These are phyloP conservation scores for Sporothrix sp. DNA, from an alignment of 2,329 filamentous ascomycete genomes.

Conservation along the genomic window DNA sequence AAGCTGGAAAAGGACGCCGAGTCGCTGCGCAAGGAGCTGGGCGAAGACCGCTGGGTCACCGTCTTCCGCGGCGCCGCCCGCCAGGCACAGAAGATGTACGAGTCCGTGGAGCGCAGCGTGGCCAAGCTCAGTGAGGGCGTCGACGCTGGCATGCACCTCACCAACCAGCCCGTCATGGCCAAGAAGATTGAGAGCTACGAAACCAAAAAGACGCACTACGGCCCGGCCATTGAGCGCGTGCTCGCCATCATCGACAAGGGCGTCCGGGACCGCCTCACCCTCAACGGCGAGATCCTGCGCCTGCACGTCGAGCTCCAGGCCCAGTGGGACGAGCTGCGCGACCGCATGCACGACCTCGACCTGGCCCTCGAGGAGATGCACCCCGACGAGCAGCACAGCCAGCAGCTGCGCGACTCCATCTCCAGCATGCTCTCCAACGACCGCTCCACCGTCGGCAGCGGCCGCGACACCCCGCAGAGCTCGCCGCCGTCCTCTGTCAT, in stretches of 20 bases:
- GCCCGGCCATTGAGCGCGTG: conserved; percentile 84
- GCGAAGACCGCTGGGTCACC: conserved; percentile 91
- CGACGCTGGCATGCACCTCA: conserved; percentile 63
- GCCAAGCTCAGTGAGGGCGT: conserved; percentile 71
- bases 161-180: conserved; percentile 56
- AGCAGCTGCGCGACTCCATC: conserved; percentile 81
- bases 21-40: conserved; percentile 76
- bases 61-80: conserved; percentile 89
- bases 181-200: conserved; percentile 92
- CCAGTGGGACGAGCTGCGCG: conserved; percentile 69
- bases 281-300: conserved; percentile 89
- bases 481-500: conserved; percentile 53
- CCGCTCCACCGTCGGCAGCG: conserved; percentile 59
- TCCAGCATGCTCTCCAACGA: conserved; percentile 86
- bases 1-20: conserved; percentile 87
- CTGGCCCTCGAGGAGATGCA: conserved; percentile 62
- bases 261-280: conserved; percentile 88
- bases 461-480: conserved; percentile 60
- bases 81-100: conserved; percentile 93
- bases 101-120: conserved; percentile 83
- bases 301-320: conserved; percentile 76
- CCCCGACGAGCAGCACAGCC: conserved; percentile 45
- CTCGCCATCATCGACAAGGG: conserved; percentile 89
- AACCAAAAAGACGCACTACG: conserved; percentile 88
- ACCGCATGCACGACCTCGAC: conserved; percentile 70